These are phyloP conservation scores for Inga laurina DNA, from an alignment of 306 rosid species.

Conservation along the genomic window DNA sequence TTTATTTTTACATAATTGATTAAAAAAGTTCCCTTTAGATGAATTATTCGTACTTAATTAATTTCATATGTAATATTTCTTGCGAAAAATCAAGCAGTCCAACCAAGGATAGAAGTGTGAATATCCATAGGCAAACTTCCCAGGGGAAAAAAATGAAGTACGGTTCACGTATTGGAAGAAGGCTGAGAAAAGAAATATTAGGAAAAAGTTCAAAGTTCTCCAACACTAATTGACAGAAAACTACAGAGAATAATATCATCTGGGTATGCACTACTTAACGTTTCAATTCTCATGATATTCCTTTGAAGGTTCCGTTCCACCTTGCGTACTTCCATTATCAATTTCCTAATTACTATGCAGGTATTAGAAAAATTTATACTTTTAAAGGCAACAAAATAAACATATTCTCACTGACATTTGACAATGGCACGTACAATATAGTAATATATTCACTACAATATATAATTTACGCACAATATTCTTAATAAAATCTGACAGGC, in stretches of 20 bases:
- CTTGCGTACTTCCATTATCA: neutral
- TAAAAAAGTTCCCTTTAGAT: no score
- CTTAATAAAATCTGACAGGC: neutral
- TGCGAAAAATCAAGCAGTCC: neutral
- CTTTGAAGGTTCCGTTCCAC: neutral
- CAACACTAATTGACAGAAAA: neutral
- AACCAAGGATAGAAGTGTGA: neutral
- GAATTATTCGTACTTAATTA: no score
- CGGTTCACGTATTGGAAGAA: neutral
- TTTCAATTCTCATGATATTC: neutral
- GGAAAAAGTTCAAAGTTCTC: conserved; percentile 12
- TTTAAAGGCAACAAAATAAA: neutral
- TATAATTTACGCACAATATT: neutral
- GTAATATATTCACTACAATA: neutral
- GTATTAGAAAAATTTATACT: neutral
- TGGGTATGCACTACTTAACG: neutral
- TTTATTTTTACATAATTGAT: no score
- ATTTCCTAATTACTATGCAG: neutral
- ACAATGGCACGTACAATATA: neutral
- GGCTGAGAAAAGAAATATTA: neutral
- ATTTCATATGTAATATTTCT: neutral
- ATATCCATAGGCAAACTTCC: neutral
- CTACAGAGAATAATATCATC: neutral
- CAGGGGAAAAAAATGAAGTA: neutral
- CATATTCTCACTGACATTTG: neutral